Evolutionary conservation across 2,329 filamentous ascomycete species (phyloP).

Genomic region (Ambrosiella xylebori): DNA sequence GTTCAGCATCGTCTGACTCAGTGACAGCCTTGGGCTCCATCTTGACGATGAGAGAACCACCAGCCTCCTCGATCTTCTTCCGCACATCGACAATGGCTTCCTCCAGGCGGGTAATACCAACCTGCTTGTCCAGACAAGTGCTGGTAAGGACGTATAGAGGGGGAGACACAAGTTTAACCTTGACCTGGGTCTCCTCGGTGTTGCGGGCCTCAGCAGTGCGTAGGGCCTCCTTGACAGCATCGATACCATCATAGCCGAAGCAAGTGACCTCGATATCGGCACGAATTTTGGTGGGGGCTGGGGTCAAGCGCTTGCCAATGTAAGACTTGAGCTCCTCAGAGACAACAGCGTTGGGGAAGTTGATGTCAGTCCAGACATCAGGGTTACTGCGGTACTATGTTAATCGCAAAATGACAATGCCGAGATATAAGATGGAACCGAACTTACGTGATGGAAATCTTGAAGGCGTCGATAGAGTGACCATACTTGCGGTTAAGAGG

Average conservation of each 20-base stretch:
- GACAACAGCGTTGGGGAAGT: slow-evolving; percentile 71
- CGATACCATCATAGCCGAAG: slow-evolving; percentile 93
- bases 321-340: slow-evolving; percentile 84
- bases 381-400: slow-evolving; percentile 46
- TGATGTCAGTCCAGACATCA: slow-evolving; percentile 86
- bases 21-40: slow-evolving; percentile 99
- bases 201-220: slow-evolving; percentile 84
- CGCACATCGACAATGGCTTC: slow-evolving; percentile 80
- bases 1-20: slow-evolving; percentile 91
- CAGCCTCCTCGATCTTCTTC: slow-evolving; percentile 57
- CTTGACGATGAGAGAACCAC: slow-evolving; percentile 73
- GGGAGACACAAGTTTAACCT: slow-evolving; percentile 95
- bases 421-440: background rate
- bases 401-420: background rate
- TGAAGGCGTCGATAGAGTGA: slow-evolving; percentile 94
- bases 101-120: slow-evolving; percentile 70
- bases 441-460: slow-evolving; percentile 86
- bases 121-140: slow-evolving; percentile 83
- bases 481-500: slow-evolving; percentile 95
- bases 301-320: slow-evolving; percentile 91
- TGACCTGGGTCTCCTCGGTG: slow-evolving; percentile 83
- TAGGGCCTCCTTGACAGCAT: slow-evolving; percentile 87
- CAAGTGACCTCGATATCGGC: slow-evolving; percentile 94
- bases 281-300: slow-evolving; percentile 96
- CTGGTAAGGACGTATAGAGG: slow-evolving; percentile 92